Evolutionary conservation across 306 rosid species (phyloP), one percentile per base, ranked within the genome.

Genomic region (Astragalus membranaceus): DNA sequence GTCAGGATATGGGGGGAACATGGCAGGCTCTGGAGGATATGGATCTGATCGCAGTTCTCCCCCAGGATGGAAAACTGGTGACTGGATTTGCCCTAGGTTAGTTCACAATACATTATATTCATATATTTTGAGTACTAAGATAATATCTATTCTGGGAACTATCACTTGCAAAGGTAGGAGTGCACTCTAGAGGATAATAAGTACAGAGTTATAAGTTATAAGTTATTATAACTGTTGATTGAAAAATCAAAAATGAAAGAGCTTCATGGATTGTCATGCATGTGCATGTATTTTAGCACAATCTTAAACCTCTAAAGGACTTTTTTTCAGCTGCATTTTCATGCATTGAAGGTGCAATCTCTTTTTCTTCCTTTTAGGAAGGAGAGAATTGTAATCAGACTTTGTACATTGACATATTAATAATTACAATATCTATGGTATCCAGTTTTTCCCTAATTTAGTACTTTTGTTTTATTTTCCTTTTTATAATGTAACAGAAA

Each of bases 51-150:
- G 78, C 73, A 82, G 79, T 73, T 74, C 78, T 36, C 96, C 95
- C 3, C 96, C 99, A 4, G 99, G 99, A 66, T 95, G 99, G 99
- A 95, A 95, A 88, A 10, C 81, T 35, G 99, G 99, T 13, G 99
- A 95, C 79, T 95, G 99, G 99, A 33, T 86, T 73, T 95, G 99
- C 82, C 72, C 79, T 33, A 89, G 96, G 99, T 85, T 53, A 51
- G 75, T 82, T 73, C 70, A 56, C 78, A 78, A 73, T 26, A 26
- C 78, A 77, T 78, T 67, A 16, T 62, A 52, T 70, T 61, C 59
- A 41, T 52, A 26, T 41, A 35, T 42, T 56, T 80, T 48, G 33
- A 64, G 42, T 54, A 41, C 23, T 44, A 9, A 57, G 37, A 26
- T 13, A 43, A 5, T 42, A 15, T 58, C 60, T 78, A 20, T 48